Base-by-base conservation (phyloP, 2,329 filamentous ascomycete species). In the Diaporthe sp. region DNA sequence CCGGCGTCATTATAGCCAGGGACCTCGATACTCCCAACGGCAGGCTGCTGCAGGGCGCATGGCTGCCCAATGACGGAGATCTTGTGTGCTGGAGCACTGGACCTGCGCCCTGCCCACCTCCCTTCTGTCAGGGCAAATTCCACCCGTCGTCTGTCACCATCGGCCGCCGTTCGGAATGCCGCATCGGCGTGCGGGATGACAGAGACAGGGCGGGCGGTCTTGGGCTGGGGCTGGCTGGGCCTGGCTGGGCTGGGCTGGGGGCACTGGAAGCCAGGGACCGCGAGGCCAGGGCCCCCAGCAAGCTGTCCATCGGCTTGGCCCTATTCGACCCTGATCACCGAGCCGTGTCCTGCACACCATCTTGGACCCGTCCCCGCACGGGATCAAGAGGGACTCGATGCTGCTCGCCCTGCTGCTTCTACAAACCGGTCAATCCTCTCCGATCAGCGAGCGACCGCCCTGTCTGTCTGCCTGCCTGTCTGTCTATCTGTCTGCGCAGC, bases 311-410 rank as follows among this genome's bases (percentile, higher is more conserved):
- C 64, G 61, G 74, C 71, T 52, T 73, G 60, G 69, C 70, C 57
- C 52, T 55, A 70, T 70, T 47, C 17, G 33, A 73, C 54, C 74
- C 66, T 73, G 47, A 50, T 57, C 33, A 54, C 50, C 67, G 42
- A 57, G 71, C 71, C 66, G 45, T 55, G 60, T 64, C 50, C 45
- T 72, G 66, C 74, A 76, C 73, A 75, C 75, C 69, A 73, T 67
- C 69, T 73, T 33, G 35, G 38, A 42, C 58, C 61, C 38, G 47
- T 61, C 64, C 61, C 73, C 61, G 73, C 73, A 72, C 54, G 38
- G 69, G 22, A 69, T 42, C n/a, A 58, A 58, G 28, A 52, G 30
- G 64, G 22, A 35, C 40, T 70, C 35, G 69, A 57, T 52, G 45
- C 42, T 70, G 68, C 68, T 73, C 68, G 52, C 55, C 61, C 61